phyloP scores from a whole-genome alignment of 2,329 filamentous ascomycete genomes.

The Lecanicillium sp. region DNA sequence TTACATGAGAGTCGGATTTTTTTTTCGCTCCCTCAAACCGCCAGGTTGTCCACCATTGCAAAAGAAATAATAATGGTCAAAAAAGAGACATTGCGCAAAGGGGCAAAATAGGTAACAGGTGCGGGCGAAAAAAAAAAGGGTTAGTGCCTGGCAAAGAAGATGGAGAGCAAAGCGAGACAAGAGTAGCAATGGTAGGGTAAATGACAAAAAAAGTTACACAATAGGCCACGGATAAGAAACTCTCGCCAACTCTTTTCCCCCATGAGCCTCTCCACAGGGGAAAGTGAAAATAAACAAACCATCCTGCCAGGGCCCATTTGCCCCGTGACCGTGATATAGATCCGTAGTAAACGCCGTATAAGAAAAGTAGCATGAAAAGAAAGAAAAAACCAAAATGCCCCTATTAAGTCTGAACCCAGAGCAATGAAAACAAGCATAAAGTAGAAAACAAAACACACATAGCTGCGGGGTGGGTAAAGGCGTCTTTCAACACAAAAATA shows the following conservation, averaged over 20 bases:
- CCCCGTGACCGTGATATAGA: conserved; percentile 32
- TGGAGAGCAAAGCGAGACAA: conserved; percentile 6
- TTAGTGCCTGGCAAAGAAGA: neutral
- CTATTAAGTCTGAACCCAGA: conserved; percentile 26
- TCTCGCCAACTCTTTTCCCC: conserved; percentile 9
- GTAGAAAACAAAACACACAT: neutral
- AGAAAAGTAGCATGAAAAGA: conserved; percentile 1
- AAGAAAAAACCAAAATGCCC: conserved; percentile 24
- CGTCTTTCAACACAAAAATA: conserved; percentile 1
- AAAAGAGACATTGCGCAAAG: too few relatives aligned
- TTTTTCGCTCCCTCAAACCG: conserved; percentile 9
- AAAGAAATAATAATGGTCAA: too few relatives aligned
- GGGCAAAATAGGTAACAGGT: too few relatives aligned
- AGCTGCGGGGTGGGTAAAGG: neutral
- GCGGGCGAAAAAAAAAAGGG: conserved; percentile 3
- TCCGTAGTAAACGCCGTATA: conserved; percentile 29
- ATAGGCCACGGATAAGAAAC: conserved; percentile 14
- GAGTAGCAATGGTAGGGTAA: neutral
- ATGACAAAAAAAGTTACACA: conserved; percentile 8
- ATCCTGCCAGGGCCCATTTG: conserved; percentile 24
- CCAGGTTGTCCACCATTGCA: conserved; percentile 16
- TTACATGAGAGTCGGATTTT: neutral
- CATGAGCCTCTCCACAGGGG: conserved; percentile 9
- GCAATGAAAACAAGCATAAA: conserved; percentile 18
- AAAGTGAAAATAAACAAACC: conserved; percentile 14